Base-by-base conservation (phyloP, 805 yeast genomes). In the Candida boleticola region DNA sequence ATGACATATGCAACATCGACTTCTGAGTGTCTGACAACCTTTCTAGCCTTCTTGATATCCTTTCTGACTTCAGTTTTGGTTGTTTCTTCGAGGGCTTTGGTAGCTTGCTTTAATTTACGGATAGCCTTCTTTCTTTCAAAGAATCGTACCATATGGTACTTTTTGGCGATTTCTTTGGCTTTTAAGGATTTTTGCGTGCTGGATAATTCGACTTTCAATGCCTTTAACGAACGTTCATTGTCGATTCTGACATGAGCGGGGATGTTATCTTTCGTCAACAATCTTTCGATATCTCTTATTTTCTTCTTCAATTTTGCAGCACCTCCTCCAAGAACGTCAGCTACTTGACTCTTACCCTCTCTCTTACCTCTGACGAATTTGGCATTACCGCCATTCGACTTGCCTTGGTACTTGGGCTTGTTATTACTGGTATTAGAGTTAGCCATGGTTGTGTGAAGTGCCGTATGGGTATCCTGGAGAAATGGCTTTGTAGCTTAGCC, bases 71-170 rank as follows among this genome's bases (percentile, higher is more conserved):
- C 69, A 6, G 59, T 53, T 39, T 61, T 54, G 25, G 57, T 39
- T 18, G 64, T 66, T 22, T 66, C 72, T 5, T 64, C 66, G 25
- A 67, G 48, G 10, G 60, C 56, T 35, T 68, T 71, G 36, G 53
- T 56, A 2, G 79, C 77, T 42, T 68, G 74, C 49, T 83, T 85
- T 55, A 86, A 79, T 44, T 71, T 77, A 57, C 96, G 76, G 20
- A 79, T 51, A 0, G 96, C 93, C 73, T 89, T 90, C 66, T 89
- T 88, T 57, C 76, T 80, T 62, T 90, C 98, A 48, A 93, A 88
- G 58, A 93, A 93, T 50, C 92, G 77, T 37, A 93, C 89, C 90
- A 89, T 89, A 58, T 89, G 97, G 60, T 93, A 93, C 64, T 83
- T 86, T 51, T 81, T 76, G 10, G 88, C 79, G 30, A 71, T 64